These are phyloP conservation scores for Calonectria leucothoes DNA, from an alignment of 2,329 filamentous ascomycete genomes.

Conservation along the genomic window DNA sequence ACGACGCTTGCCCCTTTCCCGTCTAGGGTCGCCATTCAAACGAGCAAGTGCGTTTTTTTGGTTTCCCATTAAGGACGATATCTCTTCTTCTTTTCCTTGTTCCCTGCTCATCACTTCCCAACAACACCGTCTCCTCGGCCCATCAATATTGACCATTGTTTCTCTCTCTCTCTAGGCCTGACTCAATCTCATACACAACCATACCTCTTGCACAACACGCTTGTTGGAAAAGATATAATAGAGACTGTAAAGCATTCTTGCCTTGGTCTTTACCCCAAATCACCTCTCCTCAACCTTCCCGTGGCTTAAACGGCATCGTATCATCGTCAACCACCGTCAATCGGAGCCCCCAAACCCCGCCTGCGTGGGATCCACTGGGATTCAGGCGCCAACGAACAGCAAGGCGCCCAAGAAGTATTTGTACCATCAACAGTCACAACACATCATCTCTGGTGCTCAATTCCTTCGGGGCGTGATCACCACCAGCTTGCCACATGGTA, in stretches of 20 bases:
- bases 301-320: not conserved
- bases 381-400: conserved; percentile 17
- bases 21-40: not conserved
- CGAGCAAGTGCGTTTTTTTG: conserved; percentile 20
- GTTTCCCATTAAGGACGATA: conserved; percentile 7
- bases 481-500: conserved; percentile 1
- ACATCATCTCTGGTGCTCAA: not conserved
- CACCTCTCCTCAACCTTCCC: not conserved
- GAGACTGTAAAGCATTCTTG: not conserved
- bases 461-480: conserved; percentile 1
- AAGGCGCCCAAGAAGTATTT: not conserved
- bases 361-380: conserved; percentile 19
- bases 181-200: not conserved
- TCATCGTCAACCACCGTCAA: not conserved
- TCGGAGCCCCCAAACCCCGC: conserved; percentile 6
- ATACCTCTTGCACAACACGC: not conserved
- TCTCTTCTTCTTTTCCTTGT: not conserved
- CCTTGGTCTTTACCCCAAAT: not conserved
- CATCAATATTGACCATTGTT: conserved; percentile 13
- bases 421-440: not conserved
- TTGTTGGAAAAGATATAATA: not conserved
- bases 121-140: not conserved
- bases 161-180: not conserved
- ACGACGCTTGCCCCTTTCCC: conserved; percentile 10
- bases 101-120: not conserved